These are phyloP conservation scores for Eutreptiella sp. DNA, from an alignment of 208 protist species.

Conservation along the genomic window DNA sequence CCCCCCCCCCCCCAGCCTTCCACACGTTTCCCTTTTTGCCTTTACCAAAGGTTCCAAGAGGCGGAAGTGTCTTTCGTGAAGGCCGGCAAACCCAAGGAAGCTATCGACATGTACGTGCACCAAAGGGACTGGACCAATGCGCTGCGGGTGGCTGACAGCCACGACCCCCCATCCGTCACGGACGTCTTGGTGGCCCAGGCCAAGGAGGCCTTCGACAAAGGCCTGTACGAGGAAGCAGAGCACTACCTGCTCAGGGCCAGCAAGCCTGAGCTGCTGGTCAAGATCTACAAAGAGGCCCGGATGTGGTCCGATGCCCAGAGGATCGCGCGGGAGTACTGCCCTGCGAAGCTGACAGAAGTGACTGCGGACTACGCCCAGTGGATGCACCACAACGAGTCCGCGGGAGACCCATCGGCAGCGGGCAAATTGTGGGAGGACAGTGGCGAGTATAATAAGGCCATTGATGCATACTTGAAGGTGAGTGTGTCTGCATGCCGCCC, in stretches of 20 bases:
- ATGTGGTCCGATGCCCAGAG: slow-evolving; percentile 86
- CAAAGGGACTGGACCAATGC: slow-evolving; percentile 90
- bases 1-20: too few relatives aligned
- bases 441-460: slow-evolving; percentile 82
- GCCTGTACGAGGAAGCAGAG: slow-evolving; percentile 82
- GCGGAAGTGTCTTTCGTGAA: slow-evolving; percentile 93
- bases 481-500: slow-evolving; percentile 82
- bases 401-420: slow-evolving; percentile 69
- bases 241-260: slow-evolving; percentile 76
- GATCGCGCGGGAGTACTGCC: slow-evolving; percentile 74
- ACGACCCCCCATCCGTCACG: slow-evolving; percentile 73
- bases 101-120: slow-evolving; percentile 93
- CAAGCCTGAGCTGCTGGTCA: slow-evolving; percentile 81
- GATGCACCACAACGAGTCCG: too few relatives aligned
- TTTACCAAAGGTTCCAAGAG: slow-evolving; percentile 81
- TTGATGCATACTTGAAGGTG: slow-evolving; percentile 86
- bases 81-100: slow-evolving; percentile 88
- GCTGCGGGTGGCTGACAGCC: slow-evolving; percentile 86
- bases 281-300: slow-evolving; percentile 83
- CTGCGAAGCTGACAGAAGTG: slow-evolving; percentile 68
- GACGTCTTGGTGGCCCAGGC: slow-evolving; percentile 81
- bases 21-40: too few relatives aligned
- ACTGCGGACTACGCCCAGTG: too few relatives aligned
- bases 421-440: slow-evolving; percentile 79
- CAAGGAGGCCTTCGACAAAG: slow-evolving; percentile 67